phyloP scores from a whole-genome alignment of 805 yeast species.

The Brettanomyces sp. region DNA sequence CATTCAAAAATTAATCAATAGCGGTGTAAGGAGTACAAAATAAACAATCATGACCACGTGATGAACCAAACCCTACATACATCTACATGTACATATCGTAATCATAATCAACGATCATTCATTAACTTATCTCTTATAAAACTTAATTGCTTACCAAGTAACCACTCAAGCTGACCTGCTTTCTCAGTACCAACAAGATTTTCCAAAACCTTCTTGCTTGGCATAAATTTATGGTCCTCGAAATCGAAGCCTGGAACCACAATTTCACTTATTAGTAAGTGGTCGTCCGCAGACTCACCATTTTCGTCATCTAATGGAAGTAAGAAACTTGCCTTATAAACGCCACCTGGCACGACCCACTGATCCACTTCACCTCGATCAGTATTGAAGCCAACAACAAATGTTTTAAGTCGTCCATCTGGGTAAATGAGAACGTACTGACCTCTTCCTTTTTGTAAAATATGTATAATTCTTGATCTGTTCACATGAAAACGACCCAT shows the following conservation, averaged over 20 bases:
- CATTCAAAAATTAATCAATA: too few relatives aligned
- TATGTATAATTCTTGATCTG: constrained; percentile 44
- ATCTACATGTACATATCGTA: too few relatives aligned
- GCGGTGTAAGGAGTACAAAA: too few relatives aligned
- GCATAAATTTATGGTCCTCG: constrained; percentile 40
- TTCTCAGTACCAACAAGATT: constrained; percentile 29
- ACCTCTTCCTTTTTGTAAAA: constrained; percentile 47
- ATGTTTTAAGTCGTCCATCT: constrained; percentile 37
- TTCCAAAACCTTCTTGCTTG: constrained; percentile 22
- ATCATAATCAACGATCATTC: too few relatives aligned
- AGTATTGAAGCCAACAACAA: constrained; percentile 43
- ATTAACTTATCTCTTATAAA: not conserved
- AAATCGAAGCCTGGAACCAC: constrained; percentile 57
- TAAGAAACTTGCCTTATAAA: constrained; percentile 46
- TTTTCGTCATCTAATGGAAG: constrained; percentile 24
- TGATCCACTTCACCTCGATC: constrained; percentile 41
- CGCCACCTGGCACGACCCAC: constrained; percentile 59
- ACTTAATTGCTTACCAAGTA: constrained; percentile 18
- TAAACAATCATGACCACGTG: too few relatives aligned
- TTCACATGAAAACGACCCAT: constrained; percentile 43
- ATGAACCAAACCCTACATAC: too few relatives aligned
- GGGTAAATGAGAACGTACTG: constrained; percentile 46
- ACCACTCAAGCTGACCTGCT: constrained; percentile 28
- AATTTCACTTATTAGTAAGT: constrained; percentile 42
- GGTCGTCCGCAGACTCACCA: constrained; percentile 28